Conservation (phyloP, 805 yeast species). For the Lachancea meyersii region DNA sequence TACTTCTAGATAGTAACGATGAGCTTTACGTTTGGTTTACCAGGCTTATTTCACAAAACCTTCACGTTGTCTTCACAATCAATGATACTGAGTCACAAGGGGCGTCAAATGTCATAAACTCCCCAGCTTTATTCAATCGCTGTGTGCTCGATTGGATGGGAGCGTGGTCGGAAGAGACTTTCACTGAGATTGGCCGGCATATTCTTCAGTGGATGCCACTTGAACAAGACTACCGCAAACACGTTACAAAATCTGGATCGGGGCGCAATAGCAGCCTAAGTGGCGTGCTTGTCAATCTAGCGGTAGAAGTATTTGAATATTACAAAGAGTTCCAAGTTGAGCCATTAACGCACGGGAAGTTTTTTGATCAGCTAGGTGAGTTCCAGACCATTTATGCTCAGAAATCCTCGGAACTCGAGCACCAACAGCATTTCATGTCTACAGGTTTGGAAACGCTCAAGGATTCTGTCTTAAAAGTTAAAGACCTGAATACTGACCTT, state of each 20-base stretch:
- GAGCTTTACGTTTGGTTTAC: constrained; percentile 75
- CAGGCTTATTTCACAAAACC: constrained; percentile 54
- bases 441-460: constrained; percentile 68
- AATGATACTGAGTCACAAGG: constrained; percentile 40
- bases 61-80: constrained; percentile 80
- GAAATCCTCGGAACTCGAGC: constrained; percentile 48
- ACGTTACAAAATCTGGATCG: constrained; percentile 22
- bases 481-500: constrained; percentile 48
- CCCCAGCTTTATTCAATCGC: constrained; percentile 85
- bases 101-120: constrained; percentile 49
- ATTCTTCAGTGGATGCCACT: constrained; percentile 45
- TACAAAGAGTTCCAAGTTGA: background rate
- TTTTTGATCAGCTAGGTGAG: constrained; percentile 42
- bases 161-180: constrained; percentile 55
- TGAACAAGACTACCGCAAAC: constrained; percentile 30
- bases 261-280: background rate
- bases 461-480: constrained; percentile 72
- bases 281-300: constrained; percentile 37
- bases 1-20: constrained; percentile 56
- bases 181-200: constrained; percentile 44
- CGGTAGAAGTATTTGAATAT: constrained; percentile 42
- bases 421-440: constrained; percentile 62
- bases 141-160: constrained; percentile 91
- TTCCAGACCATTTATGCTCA: constrained; percentile 40
- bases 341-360: constrained; percentile 45